Percentiles rank a stretch among this genome's conserved stretches.
phyloP scores from a whole-genome alignment of 768 basidiomycete genomes.

The Panaeolus cyanescens region DNA sequence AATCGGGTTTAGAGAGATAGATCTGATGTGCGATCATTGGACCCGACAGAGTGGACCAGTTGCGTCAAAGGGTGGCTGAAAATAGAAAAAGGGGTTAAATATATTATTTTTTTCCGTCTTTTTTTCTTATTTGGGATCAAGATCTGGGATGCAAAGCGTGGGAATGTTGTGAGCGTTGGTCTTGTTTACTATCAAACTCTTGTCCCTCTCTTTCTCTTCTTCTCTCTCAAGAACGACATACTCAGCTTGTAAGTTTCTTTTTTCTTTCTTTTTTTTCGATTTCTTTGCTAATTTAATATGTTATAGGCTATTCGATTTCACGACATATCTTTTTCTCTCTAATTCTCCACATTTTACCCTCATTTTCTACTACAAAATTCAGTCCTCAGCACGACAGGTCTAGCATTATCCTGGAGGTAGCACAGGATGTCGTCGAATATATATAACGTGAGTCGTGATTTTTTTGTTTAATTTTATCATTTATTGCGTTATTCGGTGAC shows the following conservation, averaged over 20 bases:
- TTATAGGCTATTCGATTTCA: no score
- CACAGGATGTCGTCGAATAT: slow-evolving; percentile 18
- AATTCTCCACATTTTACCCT: not conserved
- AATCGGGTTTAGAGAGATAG: not conserved
- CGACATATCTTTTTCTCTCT: not conserved
- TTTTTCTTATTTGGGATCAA: not conserved
- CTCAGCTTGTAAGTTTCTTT: not conserved
- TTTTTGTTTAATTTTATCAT: not conserved
- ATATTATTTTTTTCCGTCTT: not conserved
- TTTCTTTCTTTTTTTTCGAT: no score
- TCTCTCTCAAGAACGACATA: not conserved
- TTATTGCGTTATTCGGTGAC: not conserved
- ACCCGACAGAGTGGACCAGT: not conserved
- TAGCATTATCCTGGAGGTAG: not conserved
- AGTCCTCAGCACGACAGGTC: not conserved
- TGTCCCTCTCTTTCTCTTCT: not conserved
- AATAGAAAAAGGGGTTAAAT: not conserved
- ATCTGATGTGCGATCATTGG: not conserved
- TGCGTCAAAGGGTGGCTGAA: not conserved
- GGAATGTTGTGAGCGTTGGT: not conserved
- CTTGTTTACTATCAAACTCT: not conserved
- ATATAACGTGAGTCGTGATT: slow-evolving; percentile 20
- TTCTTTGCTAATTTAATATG: no score
- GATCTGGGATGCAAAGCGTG: not conserved
- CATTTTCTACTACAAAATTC: not conserved